Base-by-base conservation (phyloP, 2,329 filamentous ascomycete genomes). In the Talaromyces sp. region DNA sequence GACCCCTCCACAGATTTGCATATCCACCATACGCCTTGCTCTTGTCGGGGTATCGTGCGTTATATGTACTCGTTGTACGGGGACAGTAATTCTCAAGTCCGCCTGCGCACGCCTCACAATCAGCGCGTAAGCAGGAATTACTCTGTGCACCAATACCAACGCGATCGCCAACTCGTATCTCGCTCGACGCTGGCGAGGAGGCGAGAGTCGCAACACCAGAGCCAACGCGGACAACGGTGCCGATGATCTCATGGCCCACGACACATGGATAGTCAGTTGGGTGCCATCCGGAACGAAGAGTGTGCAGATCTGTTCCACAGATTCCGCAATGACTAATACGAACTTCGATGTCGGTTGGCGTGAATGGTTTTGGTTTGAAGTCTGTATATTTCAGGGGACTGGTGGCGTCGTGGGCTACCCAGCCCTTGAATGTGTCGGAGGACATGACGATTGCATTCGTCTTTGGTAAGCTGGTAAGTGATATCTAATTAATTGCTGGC, bases 211-310 rank as follows among this genome's bases (percentile, higher is more conserved):
- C 62, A 22, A 78, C 74, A 13, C 61, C 60, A 22, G 72, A 72
- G 35, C 83, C 84, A 37, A 85, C 75, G 28, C 80, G 79, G 22
- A 82, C 78, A 6, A 79, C 81, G 6, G 73, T 79, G 45, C 85
- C 85, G 61, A 87, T 79, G 45, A 88, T 87, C 65, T 88, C 85
- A 69, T 88, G 85, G 56, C 84, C 85, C 25, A 85, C 81, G 41
- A 81, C 81, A 39, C 83, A 73, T 35, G 76, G 76, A 58, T 77
- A 77, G 58, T 72, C 66, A 2, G 72, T 63, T 11, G 71, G 70
- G 1, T 63, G 71, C 75, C 72, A 77, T 63, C 73, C 84, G 1
- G 80, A 82, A 37, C 79, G 76, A 3, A 87, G 74, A 4, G 75
- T 80, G 71, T 87, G 84, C 13, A 86, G 60, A 61, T 87, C 84